These are phyloP conservation scores for Berberis vulgaris DNA, from an alignment of 164 flowering plant species.

Conservation along the genomic window DNA sequence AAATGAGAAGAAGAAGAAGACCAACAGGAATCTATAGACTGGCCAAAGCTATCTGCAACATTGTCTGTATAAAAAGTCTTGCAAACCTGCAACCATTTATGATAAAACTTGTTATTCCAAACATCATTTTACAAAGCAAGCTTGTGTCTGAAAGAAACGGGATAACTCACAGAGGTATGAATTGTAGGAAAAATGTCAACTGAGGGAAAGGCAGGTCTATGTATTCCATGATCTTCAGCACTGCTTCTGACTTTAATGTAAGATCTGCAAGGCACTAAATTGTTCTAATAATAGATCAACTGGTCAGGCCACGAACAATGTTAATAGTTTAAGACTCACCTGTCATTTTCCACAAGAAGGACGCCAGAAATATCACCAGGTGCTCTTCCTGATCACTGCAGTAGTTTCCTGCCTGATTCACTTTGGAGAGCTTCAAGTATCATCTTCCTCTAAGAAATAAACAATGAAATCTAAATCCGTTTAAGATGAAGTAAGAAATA, in stretches of 20 bases:
- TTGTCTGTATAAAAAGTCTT: too few relatives aligned
- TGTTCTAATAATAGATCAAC: too few relatives aligned
- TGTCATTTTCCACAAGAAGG: conserved; percentile 77
- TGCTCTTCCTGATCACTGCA: conserved; percentile 82
- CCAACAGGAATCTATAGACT: too few relatives aligned
- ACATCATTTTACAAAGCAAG: too few relatives aligned
- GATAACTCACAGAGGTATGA: conserved; percentile 70
- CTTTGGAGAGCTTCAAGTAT: conserved; percentile 88
- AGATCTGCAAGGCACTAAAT: conserved; percentile 34
- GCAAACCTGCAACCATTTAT: too few relatives aligned
- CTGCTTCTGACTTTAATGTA: conserved; percentile 90
- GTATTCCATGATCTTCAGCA: conserved; percentile 88
- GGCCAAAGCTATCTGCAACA: too few relatives aligned
- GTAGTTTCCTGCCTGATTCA: conserved; percentile 68
- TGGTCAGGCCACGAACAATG: too few relatives aligned
- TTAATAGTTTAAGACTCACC: conserved; percentile 11
- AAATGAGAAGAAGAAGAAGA: too few relatives aligned
- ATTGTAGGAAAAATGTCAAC: conserved; percentile 47
- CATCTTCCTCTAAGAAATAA: conserved; percentile 39
- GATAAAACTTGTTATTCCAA: too few relatives aligned
- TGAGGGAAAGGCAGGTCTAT: conserved; percentile 59
- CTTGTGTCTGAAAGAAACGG: not conserved
- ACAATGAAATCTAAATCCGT: not conserved
- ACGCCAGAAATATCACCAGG: conserved; percentile 98
- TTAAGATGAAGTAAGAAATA: too few relatives aligned